Percentiles rank a stretch among this genome's conserved stretches.
These are phyloP conservation scores for Akanthomyces dipterigenus DNA, from an alignment of 2,329 filamentous ascomycete genomes.

Conservation along the genomic window DNA sequence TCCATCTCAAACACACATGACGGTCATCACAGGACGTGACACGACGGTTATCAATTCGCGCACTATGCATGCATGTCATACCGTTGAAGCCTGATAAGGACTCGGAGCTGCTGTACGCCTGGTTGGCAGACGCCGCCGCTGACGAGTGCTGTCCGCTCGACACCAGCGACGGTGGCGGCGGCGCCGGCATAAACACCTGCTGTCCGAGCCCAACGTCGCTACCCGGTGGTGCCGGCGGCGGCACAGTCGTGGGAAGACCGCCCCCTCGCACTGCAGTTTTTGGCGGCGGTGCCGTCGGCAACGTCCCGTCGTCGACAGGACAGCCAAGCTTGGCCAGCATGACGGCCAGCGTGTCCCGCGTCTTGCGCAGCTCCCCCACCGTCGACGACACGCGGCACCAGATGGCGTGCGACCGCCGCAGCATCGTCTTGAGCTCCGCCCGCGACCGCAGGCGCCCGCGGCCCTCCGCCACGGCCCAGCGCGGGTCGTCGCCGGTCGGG, in stretches of 20 bases:
- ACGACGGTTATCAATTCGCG: neutral
- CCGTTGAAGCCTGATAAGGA: neutral
- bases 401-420: slow-evolving; percentile 36
- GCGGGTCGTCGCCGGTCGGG: slow-evolving; percentile 21
- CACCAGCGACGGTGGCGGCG: neutral
- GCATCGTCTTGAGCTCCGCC: slow-evolving; percentile 31
- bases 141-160: slow-evolving; percentile 3
- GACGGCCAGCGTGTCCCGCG: slow-evolving; percentile 36
- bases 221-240: neutral
- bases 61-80: neutral
- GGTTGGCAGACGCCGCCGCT: neutral
- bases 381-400: slow-evolving; percentile 35
- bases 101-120: neutral
- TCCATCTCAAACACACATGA: neutral
- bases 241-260: neutral
- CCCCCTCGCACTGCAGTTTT: neutral
- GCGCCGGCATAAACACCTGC: neutral
- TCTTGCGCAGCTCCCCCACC: slow-evolving; percentile 37
- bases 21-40: neutral
- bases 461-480: slow-evolving; percentile 29
- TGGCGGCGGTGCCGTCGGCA: neutral
- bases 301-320: slow-evolving; percentile 18
- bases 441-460: slow-evolving; percentile 28
- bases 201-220: neutral
- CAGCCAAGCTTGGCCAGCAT: slow-evolving; percentile 38